Percentiles rank a stretch among this genome's conserved stretches.
phyloP scores from a whole-genome alignment of 305 asterid species.

The Fraxinus nigra region DNA sequence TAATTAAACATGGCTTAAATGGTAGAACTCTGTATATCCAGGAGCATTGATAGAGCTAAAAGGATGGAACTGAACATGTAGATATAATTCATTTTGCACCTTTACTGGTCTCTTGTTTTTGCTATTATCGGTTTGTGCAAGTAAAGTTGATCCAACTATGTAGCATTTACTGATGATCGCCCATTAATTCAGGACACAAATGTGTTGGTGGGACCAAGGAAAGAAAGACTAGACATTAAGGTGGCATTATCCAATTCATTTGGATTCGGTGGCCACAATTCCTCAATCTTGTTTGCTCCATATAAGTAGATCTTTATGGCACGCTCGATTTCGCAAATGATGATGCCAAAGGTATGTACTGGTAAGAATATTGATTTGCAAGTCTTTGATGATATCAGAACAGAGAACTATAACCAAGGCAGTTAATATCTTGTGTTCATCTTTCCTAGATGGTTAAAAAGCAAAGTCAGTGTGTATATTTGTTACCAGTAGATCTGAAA shows the following conservation, averaged over 20 bases:
- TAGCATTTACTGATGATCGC: neutral
- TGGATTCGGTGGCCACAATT: conserved; percentile 31
- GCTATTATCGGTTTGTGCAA: neutral
- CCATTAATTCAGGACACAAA: conserved; percentile 25
- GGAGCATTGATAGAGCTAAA: neutral
- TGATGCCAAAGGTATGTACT: neutral
- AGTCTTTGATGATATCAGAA: neutral
- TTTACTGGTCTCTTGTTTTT: neutral
- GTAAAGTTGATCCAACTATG: neutral
- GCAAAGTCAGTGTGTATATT: neutral
- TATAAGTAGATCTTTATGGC: neutral
- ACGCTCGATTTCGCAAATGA: neutral
- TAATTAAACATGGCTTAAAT: neutral
- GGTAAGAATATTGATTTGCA: neutral
- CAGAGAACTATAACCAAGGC: neutral
- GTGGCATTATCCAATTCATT: conserved; percentile 90
- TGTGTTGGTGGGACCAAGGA: conserved; percentile 65
- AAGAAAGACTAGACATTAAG: conserved; percentile 66
- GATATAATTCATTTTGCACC: neutral
- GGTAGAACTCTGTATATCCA: neutral
- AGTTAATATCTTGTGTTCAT: neutral
- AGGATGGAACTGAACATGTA: conserved; percentile 1
- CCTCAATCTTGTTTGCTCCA: conserved; percentile 5
- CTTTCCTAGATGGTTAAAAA: neutral
- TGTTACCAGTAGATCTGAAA: neutral